A percentile compares a stretch with the other conserved stretches of the same genome.
These are phyloP conservation scores for Byssochlamys sp. DNA, from an alignment of 2,329 filamentous ascomycete species.

Conservation along the genomic window DNA sequence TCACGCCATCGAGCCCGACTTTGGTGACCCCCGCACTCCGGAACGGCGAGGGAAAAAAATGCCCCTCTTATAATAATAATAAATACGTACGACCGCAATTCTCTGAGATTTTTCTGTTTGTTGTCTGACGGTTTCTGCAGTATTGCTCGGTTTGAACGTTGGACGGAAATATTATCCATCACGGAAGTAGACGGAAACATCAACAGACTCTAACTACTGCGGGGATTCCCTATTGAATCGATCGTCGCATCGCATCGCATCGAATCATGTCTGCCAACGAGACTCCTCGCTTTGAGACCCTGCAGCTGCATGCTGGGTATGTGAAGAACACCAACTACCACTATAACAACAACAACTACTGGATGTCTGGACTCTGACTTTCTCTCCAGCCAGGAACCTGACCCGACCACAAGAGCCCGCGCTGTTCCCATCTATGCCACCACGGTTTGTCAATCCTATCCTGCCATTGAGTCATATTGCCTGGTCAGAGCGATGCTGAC, in stretches of 20 bases:
- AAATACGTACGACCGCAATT: neutral
- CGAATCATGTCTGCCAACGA: constrained; percentile 26
- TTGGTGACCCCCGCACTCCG: neutral
- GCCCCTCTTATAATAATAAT: neutral
- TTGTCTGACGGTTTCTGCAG: neutral
- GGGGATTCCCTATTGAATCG: neutral
- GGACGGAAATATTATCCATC: neutral
- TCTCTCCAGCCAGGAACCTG: constrained; percentile 59
- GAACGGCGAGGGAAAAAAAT: neutral
- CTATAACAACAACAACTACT: too few relatives aligned
- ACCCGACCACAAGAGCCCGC: constrained; percentile 71
- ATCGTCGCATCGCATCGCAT: constrained; percentile 1
- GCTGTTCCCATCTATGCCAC: constrained; percentile 95
- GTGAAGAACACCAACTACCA: neutral
- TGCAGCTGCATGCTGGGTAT: constrained; percentile 77
- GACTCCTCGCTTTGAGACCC: constrained; percentile 61
- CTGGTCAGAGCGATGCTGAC: neutral
- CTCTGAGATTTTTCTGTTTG: neutral
- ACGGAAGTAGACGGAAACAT: neutral
- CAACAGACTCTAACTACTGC: neutral
- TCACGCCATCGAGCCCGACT: neutral
- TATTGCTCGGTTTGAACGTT: neutral
- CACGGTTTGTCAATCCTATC: constrained; percentile 42
- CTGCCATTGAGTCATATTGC: neutral
- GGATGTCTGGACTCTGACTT: constrained; percentile 4